Conservation (phyloP, 768 basidiomycete species). For the Agaricus bisporus region DNA sequence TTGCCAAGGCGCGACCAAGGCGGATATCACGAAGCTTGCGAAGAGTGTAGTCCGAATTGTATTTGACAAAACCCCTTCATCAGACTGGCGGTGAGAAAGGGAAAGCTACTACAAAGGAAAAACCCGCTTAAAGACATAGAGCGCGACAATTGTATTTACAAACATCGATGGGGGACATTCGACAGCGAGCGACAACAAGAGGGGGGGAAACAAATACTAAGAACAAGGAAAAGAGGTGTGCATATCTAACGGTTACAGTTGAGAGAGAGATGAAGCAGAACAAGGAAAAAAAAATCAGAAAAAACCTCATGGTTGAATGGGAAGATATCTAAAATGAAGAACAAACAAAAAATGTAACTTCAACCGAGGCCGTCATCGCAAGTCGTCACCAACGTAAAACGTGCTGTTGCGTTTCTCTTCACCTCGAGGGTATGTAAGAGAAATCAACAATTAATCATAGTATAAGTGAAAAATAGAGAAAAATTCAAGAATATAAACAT, state of each 20-base stretch:
- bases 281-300: conserved; percentile 6
- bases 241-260: conserved; percentile 74
- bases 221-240: conserved; percentile 29
- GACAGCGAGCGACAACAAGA: conserved; percentile 25
- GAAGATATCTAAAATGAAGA: background rate
- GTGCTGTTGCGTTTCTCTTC: background rate
- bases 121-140: background rate
- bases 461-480: background rate
- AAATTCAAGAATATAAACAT: conserved; percentile 14
- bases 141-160: conserved; percentile 13
- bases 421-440: background rate
- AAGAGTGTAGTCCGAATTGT: no score
- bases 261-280: conserved; percentile 21
- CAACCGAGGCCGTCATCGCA: conserved; percentile 13
- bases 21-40: no score
- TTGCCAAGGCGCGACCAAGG: no score
- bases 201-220: conserved; percentile 18
- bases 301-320: background rate
- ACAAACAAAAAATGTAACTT: conserved; percentile 12
- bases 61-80: no score
- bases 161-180: conserved; percentile 18
- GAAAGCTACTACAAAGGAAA: no score
- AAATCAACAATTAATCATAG: conserved; percentile 1
- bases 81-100: no score
- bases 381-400: conserved; percentile 4